Base-by-base conservation (phyloP, 495 filamentous ascomycete genomes). In the Hamigera avellanea region DNA sequence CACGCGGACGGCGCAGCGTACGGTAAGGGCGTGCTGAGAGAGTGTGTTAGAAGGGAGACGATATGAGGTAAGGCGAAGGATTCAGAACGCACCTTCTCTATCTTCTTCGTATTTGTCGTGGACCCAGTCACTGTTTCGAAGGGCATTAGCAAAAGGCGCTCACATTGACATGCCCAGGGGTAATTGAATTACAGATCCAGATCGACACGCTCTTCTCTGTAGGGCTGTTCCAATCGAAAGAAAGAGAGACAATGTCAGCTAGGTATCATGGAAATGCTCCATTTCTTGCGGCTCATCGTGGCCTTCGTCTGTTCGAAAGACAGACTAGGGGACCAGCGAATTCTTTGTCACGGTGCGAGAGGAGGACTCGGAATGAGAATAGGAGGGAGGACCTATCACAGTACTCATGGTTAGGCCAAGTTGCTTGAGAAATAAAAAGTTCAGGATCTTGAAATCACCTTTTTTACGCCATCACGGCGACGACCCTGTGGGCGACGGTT, bases 41-140 rank as follows among this genome's bases (percentile, higher is more conserved):
- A 50, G 45, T 32, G 38, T 46, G 41, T 47, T 39, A 48, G 36
- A 14, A 38, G 17, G 34, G 37, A 37, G 32, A 34, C 42, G 26
- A 29, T 53, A 37, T 61, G 67, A 68, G 53, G 42, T 57, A 53
- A 33, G 28, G 19, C 40, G 37, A 34, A 33, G 44, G 36, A 48
- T 30, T 6, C 26, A 25, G 8, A 42, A 61, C 66, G 36, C 45
- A 67, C 64, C 39, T 33, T 72, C 59, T 50, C 61, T 50, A 50
- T 68, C 68, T 45, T 84, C 83, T 50, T 88, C 82, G 48, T 73
- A 93, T 51, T 77, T 81, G 61, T 93, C 86, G 52, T 93, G 86
- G 43, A 89, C 81, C 86, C 86, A 93, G 54, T 94, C 86, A 42
- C 83, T 93, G 44, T 26, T 37, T 44, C 21, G 32, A 37, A n/a